Evolutionary conservation across 2,329 filamentous ascomycete genomes (phyloP), one percentile per base, ranked within the genome.

Genomic region (Aureobasidium subglaciale): DNA sequence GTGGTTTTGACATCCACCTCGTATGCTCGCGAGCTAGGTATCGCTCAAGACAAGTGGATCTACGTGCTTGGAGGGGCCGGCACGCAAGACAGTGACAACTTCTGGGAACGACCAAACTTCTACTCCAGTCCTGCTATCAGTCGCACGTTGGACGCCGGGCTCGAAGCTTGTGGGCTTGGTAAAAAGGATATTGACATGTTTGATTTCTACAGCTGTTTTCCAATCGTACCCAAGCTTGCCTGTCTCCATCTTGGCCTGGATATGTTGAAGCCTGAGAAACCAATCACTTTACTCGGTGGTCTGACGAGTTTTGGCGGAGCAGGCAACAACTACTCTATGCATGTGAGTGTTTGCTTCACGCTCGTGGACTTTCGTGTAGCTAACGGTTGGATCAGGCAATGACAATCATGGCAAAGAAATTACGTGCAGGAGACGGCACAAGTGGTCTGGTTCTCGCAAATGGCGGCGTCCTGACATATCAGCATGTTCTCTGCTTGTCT

Each of bases 321-420:
- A 5, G 84, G 84, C 0, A 87, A 87, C 59, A 87, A 87, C 55
- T 87, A 87, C 58, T 84, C 81, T 0, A 82, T 86, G 77, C 84
- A 87, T 69, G 82, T 79, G 67, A 63, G 71, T 68, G 32, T 5
- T 18, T 20, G n/a, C n/a, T 13, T 16, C 4, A 24, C 24, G 4
- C 13, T 30, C n/a, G 5, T 35, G 20, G 68, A 63, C 63, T 63
- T 18, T 3, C 8, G n/a, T 7, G 8, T 4, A 41, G 18, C 37
- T 56, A 29, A 49, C 29, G 7, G 2, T 16, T 3, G 2, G 3
- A 9, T 2, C 32, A 72, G 72, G 79, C 71, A 11, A 74, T 83
- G 25, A 79, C 76, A 9, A 78, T 78, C 63, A 81, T 84, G 74
- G 70, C 73, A 0, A 76, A 81, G 4, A 71, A 76, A 55, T 65